Evolutionary conservation across 768 basidiomycete genomes (phyloP).

Genomic region (Amanita exitialis): DNA sequence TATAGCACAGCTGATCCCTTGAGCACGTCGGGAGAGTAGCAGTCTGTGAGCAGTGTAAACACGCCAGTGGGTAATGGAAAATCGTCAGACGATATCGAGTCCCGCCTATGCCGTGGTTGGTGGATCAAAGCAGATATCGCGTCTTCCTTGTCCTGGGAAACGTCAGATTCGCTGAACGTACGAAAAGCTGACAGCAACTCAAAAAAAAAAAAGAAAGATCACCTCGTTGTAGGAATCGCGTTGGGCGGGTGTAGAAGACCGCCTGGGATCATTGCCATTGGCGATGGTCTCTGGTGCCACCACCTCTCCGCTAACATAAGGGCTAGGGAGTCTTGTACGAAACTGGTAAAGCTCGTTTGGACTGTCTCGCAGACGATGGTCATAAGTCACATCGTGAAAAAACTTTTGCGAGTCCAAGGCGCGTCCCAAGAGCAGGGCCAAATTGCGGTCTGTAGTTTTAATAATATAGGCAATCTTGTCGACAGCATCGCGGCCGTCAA

Average conservation of each 20-base stretch:
- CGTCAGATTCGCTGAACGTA: slow-evolving; percentile 2
- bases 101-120: slow-evolving; percentile 22
- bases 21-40: slow-evolving; percentile 98
- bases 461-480: slow-evolving; percentile 97
- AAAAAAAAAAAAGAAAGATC: not conserved
- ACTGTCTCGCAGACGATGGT: slow-evolving; percentile 89
- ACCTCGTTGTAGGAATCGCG: slow-evolving; percentile 20
- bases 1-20: slow-evolving; percentile 90
- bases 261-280: slow-evolving; percentile 12
- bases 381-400: slow-evolving; percentile 99
- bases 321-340: slow-evolving; percentile 69
- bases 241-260: slow-evolving; percentile 5
- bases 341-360: slow-evolving; percentile 90
- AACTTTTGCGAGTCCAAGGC: slow-evolving; percentile 97
- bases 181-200: not conserved
- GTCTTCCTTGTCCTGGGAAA: slow-evolving; percentile 18
- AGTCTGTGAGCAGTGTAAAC: slow-evolving; percentile 93
- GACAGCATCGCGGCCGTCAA: slow-evolving; percentile 95
- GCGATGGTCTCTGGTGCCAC: slow-evolving; percentile 79
- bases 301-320: slow-evolving; percentile 77
- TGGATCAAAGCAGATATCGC: slow-evolving; percentile 16
- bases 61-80: slow-evolving; percentile 81
- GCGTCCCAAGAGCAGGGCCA: slow-evolving; percentile 89
- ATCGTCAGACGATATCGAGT: slow-evolving; percentile 39
- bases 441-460: slow-evolving; percentile 94